A percentile compares a stretch with the other conserved stretches of the same genome.
Conservation (phyloP, 2,329 filamentous ascomycete genomes). For the Ophiostoma pallidulum region DNA sequence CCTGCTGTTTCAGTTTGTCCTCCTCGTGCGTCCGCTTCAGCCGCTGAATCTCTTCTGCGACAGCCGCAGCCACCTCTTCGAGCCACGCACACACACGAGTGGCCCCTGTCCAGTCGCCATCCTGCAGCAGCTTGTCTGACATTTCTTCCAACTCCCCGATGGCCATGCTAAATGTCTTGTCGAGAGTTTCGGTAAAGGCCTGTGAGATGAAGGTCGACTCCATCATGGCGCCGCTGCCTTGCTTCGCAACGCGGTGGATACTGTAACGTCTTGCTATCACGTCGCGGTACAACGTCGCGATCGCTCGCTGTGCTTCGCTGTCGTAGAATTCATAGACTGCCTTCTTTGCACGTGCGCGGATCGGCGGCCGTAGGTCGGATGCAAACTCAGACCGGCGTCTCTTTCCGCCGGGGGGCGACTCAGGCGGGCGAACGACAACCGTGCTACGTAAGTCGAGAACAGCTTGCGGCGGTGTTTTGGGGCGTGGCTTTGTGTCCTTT, state of each 20-base stretch:
- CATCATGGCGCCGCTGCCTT: neutral
- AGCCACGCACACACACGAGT: slow-evolving; percentile 10
- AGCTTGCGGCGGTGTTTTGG: slow-evolving; percentile 39
- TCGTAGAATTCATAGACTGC: slow-evolving; percentile 10
- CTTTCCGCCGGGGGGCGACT: slow-evolving; percentile 11
- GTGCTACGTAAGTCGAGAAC: slow-evolving; percentile 53
- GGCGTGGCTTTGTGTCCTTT: neutral
- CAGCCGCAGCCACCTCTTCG: neutral
- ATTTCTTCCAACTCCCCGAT: slow-evolving; percentile 16
- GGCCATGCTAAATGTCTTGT: slow-evolving; percentile 10
- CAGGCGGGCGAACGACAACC: slow-evolving; percentile 2
- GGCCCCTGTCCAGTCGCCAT: slow-evolving; percentile 14
- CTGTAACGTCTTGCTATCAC: slow-evolving; percentile 14
- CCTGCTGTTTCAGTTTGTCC: neutral
- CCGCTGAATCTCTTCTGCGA: slow-evolving; percentile 9
- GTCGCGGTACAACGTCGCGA: slow-evolving; percentile 12
- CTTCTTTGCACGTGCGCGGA: slow-evolving; percentile 10
- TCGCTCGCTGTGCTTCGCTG: slow-evolving; percentile 3
- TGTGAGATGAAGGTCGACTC: slow-evolving; percentile 1
- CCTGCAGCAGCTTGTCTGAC: slow-evolving; percentile 15
- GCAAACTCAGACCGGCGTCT: slow-evolving; percentile 14
- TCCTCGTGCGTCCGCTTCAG: neutral
- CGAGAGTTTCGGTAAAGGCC: slow-evolving; percentile 9
- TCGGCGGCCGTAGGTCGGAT: slow-evolving; percentile 13
- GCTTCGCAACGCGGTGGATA: slow-evolving; percentile 15